Evolutionary conservation across 768 basidiomycete species (phyloP), one percentile per base, ranked within the genome.

Genomic region (Termitomyces sp.): DNA sequence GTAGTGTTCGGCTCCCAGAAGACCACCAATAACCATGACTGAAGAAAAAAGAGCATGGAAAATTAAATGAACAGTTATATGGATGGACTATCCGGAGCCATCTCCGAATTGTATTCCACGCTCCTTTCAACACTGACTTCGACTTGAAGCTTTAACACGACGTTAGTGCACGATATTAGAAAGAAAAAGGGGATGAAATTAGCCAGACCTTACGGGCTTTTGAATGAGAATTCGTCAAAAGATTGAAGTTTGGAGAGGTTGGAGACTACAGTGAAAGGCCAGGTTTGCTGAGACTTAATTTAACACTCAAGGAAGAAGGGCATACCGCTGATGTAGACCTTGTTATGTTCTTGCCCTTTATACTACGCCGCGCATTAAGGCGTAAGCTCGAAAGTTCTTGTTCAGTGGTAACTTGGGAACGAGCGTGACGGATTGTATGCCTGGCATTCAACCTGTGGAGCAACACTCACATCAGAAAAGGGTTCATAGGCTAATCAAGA

Each of bases 371-470:
- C 31, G 52, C 40, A 23, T 57, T 52, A 1, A 60, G 36, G 15
- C 25, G 50, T 10, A 61, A 33, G 9, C 27, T 42, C 2, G 59
- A 54, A 12, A 52, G 51, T 16, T 54, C 47, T 20, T 53, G 52
- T 16, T 60, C 54, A 1, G 23, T 48, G 3, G 53, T 50, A 7
- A 40, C 45, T 33, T 41, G 43, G 25, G 59, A 54, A 36, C 55
- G 57, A 39, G 59, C 56, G 11, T 47, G 59, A 3, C 63, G 63
- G 3, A 67, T 53, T 16, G 47, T 53, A 54, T 63, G 59, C 16
- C 66, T 60, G 13, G 66, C 61, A 35, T 67, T 67, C 6, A 67
- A 39, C 16, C 64, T 65, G 35, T 3, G 7, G 16, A n/a, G 47
- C 41, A n/a, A 10, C 22, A 12, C 11, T 31, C 22, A 10, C 22